Percentiles rank a stretch among this genome's conserved stretches.
phyloP scores from a whole-genome alignment of 805 yeast genomes.

The Starmerella riodocensis region DNA sequence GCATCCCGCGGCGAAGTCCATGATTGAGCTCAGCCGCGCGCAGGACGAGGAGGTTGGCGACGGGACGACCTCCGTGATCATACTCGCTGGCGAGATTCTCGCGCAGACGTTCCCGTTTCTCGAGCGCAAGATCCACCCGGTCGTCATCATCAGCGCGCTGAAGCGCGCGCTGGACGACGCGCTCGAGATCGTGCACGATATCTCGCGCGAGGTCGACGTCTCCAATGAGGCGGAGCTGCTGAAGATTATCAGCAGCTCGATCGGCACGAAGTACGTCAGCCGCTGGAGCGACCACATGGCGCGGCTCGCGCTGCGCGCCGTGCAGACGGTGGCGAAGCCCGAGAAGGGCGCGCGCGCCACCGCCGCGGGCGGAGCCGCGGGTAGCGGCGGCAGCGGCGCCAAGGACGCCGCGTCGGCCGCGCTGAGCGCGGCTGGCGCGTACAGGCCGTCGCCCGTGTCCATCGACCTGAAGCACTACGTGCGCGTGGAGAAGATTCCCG shows the following conservation, averaged over 20 bases:
- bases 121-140: constrained; percentile 94
- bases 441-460: constrained; percentile 42
- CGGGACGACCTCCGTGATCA: constrained; percentile 95
- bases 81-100: constrained; percentile 89
- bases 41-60: constrained; percentile 99
- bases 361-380: neutral
- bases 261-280: constrained; percentile 88
- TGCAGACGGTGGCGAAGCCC: constrained; percentile 55
- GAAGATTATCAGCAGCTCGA: constrained; percentile 73
- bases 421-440: constrained; percentile 20
- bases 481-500: constrained; percentile 91
- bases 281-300: constrained; percentile 92
- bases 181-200: constrained; percentile 67
- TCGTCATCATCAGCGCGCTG: constrained; percentile 84
- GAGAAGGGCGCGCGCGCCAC: constrained; percentile 24
- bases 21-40: constrained; percentile 92
- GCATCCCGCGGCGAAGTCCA: constrained; percentile 97
- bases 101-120: constrained; percentile 87
- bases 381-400: neutral
- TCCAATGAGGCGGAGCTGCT: constrained; percentile 78
- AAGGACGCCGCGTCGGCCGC: neutral
- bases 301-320: constrained; percentile 72
- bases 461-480: constrained; percentile 88
- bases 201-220: constrained; percentile 72
- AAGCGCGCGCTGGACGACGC: constrained; percentile 87